Percentiles rank a stretch among this genome's conserved stretches.
Evolutionary conservation across 2,329 filamentous ascomycete species (phyloP).

Genomic region (Fusarium sp.): DNA sequence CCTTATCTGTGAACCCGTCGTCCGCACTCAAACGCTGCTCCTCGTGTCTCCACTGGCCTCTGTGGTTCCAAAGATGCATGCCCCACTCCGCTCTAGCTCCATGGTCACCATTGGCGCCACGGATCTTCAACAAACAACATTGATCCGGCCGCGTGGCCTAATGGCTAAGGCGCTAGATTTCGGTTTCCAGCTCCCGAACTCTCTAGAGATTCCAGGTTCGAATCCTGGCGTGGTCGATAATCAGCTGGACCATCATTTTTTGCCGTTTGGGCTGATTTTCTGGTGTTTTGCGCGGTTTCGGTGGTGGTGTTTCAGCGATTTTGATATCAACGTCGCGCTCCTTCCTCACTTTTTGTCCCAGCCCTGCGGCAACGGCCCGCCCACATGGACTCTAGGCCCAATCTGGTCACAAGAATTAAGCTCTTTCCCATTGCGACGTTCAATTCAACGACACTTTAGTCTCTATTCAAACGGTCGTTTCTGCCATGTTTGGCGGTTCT

Average conservation of each 20-base stretch:
- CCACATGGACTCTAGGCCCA: neutral
- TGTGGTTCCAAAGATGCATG: too few relatives aligned
- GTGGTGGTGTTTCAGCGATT: neutral
- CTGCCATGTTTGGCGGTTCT: too few relatives aligned
- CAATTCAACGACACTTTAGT: neutral
- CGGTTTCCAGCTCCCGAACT: constrained; percentile 42
- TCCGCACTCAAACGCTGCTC: too few relatives aligned
- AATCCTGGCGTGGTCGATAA: constrained; percentile 54
- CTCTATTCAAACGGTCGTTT: too few relatives aligned
- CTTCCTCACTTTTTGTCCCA: neutral
- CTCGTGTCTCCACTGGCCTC: too few relatives aligned
- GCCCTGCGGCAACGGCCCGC: neutral
- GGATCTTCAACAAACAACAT: constrained; percentile 12
- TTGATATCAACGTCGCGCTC: neutral
- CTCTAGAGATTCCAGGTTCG: constrained; percentile 57
- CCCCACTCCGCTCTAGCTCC: neutral
- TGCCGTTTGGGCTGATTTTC: neutral
- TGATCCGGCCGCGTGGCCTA: constrained; percentile 54
- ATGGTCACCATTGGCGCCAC: neutral
- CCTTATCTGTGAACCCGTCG: too few relatives aligned
- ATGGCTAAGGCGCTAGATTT: constrained; percentile 58
- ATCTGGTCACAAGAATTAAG: neutral
- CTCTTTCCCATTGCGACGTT: neutral
- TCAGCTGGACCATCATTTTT: neutral
- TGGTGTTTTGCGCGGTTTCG: neutral